Base-by-base conservation (phyloP, 768 basidiomycete genomes). In the Hebeloma cylindrosporum region DNA sequence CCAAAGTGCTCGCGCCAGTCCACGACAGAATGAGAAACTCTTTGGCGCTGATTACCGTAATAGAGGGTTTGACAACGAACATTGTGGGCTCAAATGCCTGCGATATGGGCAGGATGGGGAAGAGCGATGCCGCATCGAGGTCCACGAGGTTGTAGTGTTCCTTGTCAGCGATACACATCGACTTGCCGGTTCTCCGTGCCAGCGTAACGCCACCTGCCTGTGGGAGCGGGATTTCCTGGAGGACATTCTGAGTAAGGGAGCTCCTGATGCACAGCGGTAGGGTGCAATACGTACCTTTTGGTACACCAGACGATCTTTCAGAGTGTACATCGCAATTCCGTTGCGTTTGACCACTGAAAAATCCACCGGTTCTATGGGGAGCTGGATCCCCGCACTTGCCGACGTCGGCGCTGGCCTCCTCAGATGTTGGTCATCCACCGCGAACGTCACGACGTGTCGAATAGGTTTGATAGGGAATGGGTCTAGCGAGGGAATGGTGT, bases 1-100 rank as follows among this genome's bases (percentile, higher is more conserved):
- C 94, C 29, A 97, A 70, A 0, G 89, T 88, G 40, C 77, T 81
- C 3, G 73, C 67, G 10, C 90, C 94, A 1, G 85, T 93, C 79
- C 86, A 93, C 2, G 88, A 88, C 11, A 91, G 71, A 16, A 96
- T 74, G 31, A 97, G 75, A 54, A 93, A 96, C 62, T 96, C 93
- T 52, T 78, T 80, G 22, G 80, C 79, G 26, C 77, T 73, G 18
- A 94, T 78, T 17, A 91, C 79, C 1, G 82, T 79, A 36, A 95
- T 89, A 18, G 77, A 79, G 0, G 91, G 90, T 29, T 82, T 79
- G 16, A 83, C 68, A 46, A 68, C 43, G 57, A 64, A 56, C 2
- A 64, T 48, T 2, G 64, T 58, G 2, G 67, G 60, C 2, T 74
- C 77, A 7, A 60, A 53, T 1, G 78, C 80, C 59, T 95, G 93